Base-by-base conservation (phyloP, 371 early-diverging fungal species). In the Mucor sp. region DNA sequence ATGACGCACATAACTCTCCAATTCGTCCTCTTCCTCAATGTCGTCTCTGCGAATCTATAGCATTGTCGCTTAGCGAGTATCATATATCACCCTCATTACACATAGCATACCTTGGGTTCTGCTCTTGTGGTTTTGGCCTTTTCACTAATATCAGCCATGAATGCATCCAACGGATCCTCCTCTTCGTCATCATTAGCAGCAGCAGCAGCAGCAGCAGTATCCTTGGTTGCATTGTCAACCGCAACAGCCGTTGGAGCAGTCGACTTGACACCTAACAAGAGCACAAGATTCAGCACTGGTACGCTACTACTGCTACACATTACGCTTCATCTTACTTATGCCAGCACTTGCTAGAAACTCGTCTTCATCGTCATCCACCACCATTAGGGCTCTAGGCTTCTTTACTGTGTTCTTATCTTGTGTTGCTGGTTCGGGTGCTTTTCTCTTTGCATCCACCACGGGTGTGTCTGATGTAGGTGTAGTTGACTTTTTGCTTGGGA, bases 121-220 rank as follows among this genome's bases (percentile, higher is more conserved):
- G 72, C 61, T 53, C 77, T 84, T 58, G 84, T 74, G 35, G 78
- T 73, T 37, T 84, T 80, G 6, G 86, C 90, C 60, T 89, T 82
- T 30, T 86, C 79, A 63, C 81, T 84, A 62, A 94, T 92, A 32
- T 84, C 89, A 3, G 92, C 89, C 96, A 95, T 95, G 74, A 95
- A 95, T 1, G 95, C 94, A 61, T 95, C 96, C 58, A 95, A 76
- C 12, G 93, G 93, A 81, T 95, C 95, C 12, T 89, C 90, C 4
- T 90, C 93, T 0, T 89, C 90, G 2, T 83, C 85, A 0, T 82
- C 30, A 30, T 30, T 6, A 6, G 2, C 30, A 30, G 30, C 30
- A 30, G 30, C 30, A 30, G 30, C 30, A 30, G 30, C 82, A 37
- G 28, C 27, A 30, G 27, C 30, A 56, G 25, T 39, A 58, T 32